A percentile compares a stretch with the other conserved stretches of the same genome.
Evolutionary conservation across 768 basidiomycete genomes (phyloP).

Genomic region (Lentinus tigrinus): DNA sequence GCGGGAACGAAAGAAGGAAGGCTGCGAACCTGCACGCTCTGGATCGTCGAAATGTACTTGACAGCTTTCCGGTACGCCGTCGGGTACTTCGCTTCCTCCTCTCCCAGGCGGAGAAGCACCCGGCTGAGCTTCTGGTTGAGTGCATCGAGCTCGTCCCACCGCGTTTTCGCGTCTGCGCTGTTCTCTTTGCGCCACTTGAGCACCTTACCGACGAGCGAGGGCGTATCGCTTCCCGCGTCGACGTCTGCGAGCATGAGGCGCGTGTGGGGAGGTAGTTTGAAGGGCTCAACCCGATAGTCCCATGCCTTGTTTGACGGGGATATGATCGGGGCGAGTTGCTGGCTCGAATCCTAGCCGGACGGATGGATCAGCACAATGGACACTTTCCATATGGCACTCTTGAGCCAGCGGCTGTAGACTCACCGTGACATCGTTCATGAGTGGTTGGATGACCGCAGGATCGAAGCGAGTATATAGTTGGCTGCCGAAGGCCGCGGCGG

Average conservation of each 20-base stretch:
- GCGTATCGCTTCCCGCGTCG: slow-evolving; percentile 94
- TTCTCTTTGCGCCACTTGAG: slow-evolving; percentile 82
- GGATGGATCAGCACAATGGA: background rate
- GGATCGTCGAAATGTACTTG: slow-evolving; percentile 60
- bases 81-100: slow-evolving; percentile 46
- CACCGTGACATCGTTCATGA: slow-evolving; percentile 60
- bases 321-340: slow-evolving; percentile 48
- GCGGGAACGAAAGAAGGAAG: background rate
- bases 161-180: slow-evolving; percentile 50
- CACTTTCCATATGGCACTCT: too few species aligned
- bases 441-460: slow-evolving; percentile 60
- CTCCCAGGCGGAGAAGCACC: slow-evolving; percentile 50
- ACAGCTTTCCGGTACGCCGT: slow-evolving; percentile 54
- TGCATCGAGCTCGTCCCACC: slow-evolving; percentile 66
- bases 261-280: slow-evolving; percentile 81
- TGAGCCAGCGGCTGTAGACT: too few species aligned
- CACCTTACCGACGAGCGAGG: slow-evolving; percentile 89
- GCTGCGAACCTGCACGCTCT: slow-evolving; percentile 50
- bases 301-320: slow-evolving; percentile 67
- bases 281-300: slow-evolving; percentile 68
- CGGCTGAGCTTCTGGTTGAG: slow-evolving; percentile 60
- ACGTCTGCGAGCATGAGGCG: slow-evolving; percentile 92
- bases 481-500: slow-evolving; percentile 91
- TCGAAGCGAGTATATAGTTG: slow-evolving; percentile 90
- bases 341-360: background rate